These are phyloP conservation scores for Ilex aquifolium DNA, from an alignment of 257 asterid species.

Conservation along the genomic window DNA sequence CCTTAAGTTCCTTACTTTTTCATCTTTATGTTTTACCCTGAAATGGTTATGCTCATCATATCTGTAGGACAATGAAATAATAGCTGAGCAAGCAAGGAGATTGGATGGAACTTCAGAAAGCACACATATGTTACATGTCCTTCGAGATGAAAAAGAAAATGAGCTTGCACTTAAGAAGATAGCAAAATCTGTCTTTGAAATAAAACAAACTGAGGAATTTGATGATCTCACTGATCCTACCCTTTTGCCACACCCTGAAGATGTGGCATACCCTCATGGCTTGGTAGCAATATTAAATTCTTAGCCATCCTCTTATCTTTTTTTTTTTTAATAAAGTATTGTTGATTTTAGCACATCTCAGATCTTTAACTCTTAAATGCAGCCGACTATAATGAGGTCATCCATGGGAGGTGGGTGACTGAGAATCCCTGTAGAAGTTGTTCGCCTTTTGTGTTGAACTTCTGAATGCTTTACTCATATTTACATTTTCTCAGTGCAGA, in stretches of 20 bases:
- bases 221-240: constrained; percentile 7
- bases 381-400: constrained; percentile 29
- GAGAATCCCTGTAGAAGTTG: constrained; percentile 2
- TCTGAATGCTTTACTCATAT: constrained; percentile 1
- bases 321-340: neutral
- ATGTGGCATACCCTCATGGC: constrained; percentile 10
- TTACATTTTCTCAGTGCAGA: constrained; percentile 24
- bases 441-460: neutral
- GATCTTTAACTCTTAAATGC: constrained; percentile 22
- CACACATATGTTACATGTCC: constrained; percentile 5
- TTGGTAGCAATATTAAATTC: constrained; percentile 13
- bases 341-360: constrained; percentile 3
- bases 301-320: neutral
- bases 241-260: constrained; percentile 12
- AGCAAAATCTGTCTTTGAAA: constrained; percentile 28
- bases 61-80: neutral
- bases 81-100: constrained; percentile 19
- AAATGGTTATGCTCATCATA: neutral
- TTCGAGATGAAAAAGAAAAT: constrained; percentile 18
- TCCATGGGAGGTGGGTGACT: constrained; percentile 35
- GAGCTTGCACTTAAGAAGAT: constrained; percentile 17
- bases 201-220: constrained; percentile 23
- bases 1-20: too few species aligned
- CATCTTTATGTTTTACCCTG: too few species aligned
- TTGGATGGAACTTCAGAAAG: constrained; percentile 15